Base-by-base conservation (phyloP, 108 stramenopile genomes). In the Hondaea fermentalgiana region DNA sequence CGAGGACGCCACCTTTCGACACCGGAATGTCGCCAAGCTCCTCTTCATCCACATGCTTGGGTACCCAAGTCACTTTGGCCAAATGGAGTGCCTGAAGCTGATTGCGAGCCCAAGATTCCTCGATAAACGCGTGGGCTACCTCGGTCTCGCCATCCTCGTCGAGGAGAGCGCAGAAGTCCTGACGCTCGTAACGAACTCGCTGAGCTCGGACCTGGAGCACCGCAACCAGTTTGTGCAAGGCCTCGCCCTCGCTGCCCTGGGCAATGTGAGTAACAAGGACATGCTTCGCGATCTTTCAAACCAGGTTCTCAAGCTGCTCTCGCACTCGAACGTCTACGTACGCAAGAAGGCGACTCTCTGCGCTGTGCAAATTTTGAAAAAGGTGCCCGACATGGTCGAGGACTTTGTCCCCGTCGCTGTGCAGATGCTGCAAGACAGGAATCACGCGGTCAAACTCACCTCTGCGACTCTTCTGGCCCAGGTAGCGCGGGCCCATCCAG, bases 11-110 rank as follows among this genome's bases (percentile, higher is more conserved):
- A 49, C 58, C 69, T 98, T 95, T 90, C 96, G 98, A 44, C 97
- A 99, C 90, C 95, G 98, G 29, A 99, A 99, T 91, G 98, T 99
- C 72, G 98, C 98, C 58, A 99, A 99, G 92, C 94, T 99, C 21
- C 92, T 99, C n/a, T 99, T 98, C 90, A 98, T 99, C 93, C 98
- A 99, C 93, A 99, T 99, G 99, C 92, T 99, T 25, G 97, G 99
- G 21, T 99, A 99, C 89, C 97, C 98, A 58, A 98, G 97, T n/a
- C 98, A 99, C 95, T 99, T 98, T 92, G 99, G 98, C 64, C 99
- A 99, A 91, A 95, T 99, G 91, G 99, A 99, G 93, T 98, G 98
- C 90, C 93, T 99, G 91, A 98, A 98, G 92, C 94, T 99, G 28
- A 98, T 97, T 57, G 98, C 99, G n/a, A 97, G 97, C 5, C 97